Base-by-base conservation (phyloP, 2,329 filamentous ascomycete species). In the Arthrobotrys iridis region DNA sequence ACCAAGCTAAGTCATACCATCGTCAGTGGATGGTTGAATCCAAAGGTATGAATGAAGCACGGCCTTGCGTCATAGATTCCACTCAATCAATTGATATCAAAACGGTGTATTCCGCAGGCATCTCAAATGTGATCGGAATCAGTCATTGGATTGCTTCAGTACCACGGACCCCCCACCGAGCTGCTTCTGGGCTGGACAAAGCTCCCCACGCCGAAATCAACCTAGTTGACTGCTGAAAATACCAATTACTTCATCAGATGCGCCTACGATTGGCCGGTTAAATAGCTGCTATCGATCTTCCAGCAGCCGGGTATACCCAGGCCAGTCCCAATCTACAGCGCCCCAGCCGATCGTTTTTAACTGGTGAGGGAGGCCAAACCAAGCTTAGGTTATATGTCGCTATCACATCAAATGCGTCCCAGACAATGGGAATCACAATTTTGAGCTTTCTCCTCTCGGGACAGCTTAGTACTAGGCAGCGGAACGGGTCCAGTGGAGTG, bases 331-430 rank as follows among this genome's bases (percentile, higher is more conserved):
- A 33, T 33, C 50, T 30, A 35, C 30, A 37, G 28, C 46, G 46
- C 46, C 48, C 50, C 50, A 37, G 50, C 50, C 50, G 50, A 37
- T 55, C 50, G 50, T 37, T 30, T 55, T 37, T 18, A 37, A n/a
- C n/a, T n/a, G n/a, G n/a, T n/a, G 15, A 18, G 4, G 4, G 13
- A 28, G 11, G 22, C 22, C 24, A 55, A 37, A 18, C 50, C 8
- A 37, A 55, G 28, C 26, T 40, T 28, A 30, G 45, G 41, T 30
- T 15, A 11, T 30, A 15, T 52, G 46, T 33, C 13, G 26, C 24
- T 30, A 33, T 50, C 30, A 55, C 30, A 26, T 5, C 15, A 1
- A 8, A 43, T 55, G 30, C 18, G 28, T 55, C 30, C 50, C 50
- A 24, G 30, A 55, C 28, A 24, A 28, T 24, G 50, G 50, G 50